Evolutionary conservation across 2,329 filamentous ascomycete genomes (phyloP).

Genomic region (Colletotrichum eremochloae): DNA sequence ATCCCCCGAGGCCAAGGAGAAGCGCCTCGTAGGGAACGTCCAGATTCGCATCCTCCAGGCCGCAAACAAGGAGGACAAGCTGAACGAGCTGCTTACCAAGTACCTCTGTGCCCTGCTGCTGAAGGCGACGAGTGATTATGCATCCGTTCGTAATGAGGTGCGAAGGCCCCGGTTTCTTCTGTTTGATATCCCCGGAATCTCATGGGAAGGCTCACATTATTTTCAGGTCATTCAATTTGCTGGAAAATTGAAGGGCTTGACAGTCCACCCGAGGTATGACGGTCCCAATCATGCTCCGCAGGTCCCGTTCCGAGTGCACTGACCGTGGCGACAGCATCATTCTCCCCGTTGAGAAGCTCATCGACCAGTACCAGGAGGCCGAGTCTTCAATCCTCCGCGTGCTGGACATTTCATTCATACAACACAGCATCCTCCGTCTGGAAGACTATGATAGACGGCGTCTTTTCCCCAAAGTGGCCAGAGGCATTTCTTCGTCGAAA

Average conservation of each 20-base stretch:
- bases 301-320: conserved; percentile 3
- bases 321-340: conserved; percentile 66
- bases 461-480: conserved; percentile 78
- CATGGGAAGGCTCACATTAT: neutral
- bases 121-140: conserved; percentile 86
- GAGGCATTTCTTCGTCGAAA: conserved; percentile 69
- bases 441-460: conserved; percentile 73
- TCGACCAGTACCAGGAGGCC: conserved; percentile 88
- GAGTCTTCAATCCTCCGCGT: conserved; percentile 83
- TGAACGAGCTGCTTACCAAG: conserved; percentile 81
- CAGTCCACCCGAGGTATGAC: conserved; percentile 32
- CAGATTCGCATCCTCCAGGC: conserved; percentile 85
- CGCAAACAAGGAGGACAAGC: conserved; percentile 85
- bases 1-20: conserved; percentile 40
- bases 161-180: neutral
- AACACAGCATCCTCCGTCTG: conserved; percentile 76
- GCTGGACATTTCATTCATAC: conserved; percentile 89
- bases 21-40: conserved; percentile 86
- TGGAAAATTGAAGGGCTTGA: conserved; percentile 25
- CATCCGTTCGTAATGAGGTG: conserved; percentile 71
- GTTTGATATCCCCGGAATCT: neutral
- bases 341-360: conserved; percentile 84
- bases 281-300: neutral
- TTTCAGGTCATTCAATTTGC: conserved; percentile 41
- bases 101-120: conserved; percentile 87